These are phyloP conservation scores for Populus deltoides DNA, from an alignment of 345 rosid species.

Conservation along the genomic window DNA sequence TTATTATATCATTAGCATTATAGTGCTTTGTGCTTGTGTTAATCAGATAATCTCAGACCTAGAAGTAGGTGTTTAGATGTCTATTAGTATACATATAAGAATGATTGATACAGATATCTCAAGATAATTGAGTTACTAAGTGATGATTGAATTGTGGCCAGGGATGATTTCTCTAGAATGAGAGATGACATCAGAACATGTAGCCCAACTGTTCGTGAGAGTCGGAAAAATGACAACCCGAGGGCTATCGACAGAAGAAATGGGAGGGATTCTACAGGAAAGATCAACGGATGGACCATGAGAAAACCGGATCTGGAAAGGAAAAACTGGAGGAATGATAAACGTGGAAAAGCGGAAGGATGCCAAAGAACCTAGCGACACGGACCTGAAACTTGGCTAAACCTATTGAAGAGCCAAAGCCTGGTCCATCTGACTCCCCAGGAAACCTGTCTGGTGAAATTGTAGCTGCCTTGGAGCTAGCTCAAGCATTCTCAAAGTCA, in stretches of 20 bases:
- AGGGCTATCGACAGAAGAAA: slow-evolving; percentile 5
- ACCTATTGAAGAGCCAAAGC: slow-evolving; percentile 11
- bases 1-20: too few species aligned
- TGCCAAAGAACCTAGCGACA: slow-evolving; percentile 8
- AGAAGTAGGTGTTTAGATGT: too few species aligned
- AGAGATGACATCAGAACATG: slow-evolving; percentile 8
- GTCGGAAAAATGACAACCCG: slow-evolving; percentile 1
- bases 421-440: not conserved
- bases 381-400: slow-evolving; percentile 24
- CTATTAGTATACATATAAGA: too few species aligned
- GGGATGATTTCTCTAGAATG: slow-evolving; percentile 20
- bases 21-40: too few species aligned
- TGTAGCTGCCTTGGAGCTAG: slow-evolving; percentile 24
- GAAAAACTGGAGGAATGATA: slow-evolving; percentile 17
- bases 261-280: slow-evolving; percentile 11
- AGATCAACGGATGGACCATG: slow-evolving; percentile 1
- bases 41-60: too few species aligned
- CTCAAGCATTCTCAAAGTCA: slow-evolving; percentile 26
- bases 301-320: slow-evolving; percentile 9
- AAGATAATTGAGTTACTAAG: not conserved
- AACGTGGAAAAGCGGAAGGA: slow-evolving; percentile 11
- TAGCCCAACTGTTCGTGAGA: not conserved
- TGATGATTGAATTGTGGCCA: not conserved
- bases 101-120: not conserved
- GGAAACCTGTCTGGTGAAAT: slow-evolving; percentile 13